Conservation (phyloP, 2,329 filamentous ascomycete genomes). For the Colletotrichum orbiculare region DNA sequence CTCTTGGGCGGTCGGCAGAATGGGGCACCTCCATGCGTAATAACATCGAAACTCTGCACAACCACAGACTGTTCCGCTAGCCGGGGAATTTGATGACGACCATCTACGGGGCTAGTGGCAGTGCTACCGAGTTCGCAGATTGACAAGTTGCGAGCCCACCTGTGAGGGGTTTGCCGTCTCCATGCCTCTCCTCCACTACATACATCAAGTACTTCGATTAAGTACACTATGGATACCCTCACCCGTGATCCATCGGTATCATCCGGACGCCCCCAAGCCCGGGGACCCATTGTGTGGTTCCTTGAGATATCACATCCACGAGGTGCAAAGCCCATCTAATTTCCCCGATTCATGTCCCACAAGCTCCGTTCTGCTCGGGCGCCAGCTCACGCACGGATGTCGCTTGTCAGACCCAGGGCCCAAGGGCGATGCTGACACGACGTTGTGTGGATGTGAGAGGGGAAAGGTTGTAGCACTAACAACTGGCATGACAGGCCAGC, state of each 20-base stretch:
- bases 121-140: slow-evolving; percentile 28
- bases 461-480: slow-evolving; percentile 9
- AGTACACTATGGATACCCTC: background rate
- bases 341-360: slow-evolving; percentile 37
- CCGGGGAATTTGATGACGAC: slow-evolving; percentile 36
- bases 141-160: slow-evolving; percentile 22
- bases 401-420: slow-evolving; percentile 10
- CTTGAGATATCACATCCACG: slow-evolving; percentile 21
- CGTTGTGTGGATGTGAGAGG: background rate
- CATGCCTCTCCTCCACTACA: background rate
- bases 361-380: slow-evolving; percentile 18
- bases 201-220: too few species aligned
- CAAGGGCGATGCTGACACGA: too few species aligned
- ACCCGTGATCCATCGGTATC: slow-evolving; percentile 29
- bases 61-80: slow-evolving; percentile 2
- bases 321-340: slow-evolving; percentile 28
- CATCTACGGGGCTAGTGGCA: slow-evolving; percentile 28
- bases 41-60: slow-evolving; percentile 17
- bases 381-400: slow-evolving; percentile 29
- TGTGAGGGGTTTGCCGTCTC: background rate
- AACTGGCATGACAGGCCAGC: slow-evolving; percentile 19
- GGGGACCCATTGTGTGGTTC: slow-evolving; percentile 10
- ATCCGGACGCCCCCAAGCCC: slow-evolving; percentile 31
- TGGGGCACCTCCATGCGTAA: slow-evolving; percentile 8
- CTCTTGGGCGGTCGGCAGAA: background rate